Evolutionary conservation across 2,329 filamentous ascomycete genomes (phyloP).

Genomic region (Penicillium brasilianum): DNA sequence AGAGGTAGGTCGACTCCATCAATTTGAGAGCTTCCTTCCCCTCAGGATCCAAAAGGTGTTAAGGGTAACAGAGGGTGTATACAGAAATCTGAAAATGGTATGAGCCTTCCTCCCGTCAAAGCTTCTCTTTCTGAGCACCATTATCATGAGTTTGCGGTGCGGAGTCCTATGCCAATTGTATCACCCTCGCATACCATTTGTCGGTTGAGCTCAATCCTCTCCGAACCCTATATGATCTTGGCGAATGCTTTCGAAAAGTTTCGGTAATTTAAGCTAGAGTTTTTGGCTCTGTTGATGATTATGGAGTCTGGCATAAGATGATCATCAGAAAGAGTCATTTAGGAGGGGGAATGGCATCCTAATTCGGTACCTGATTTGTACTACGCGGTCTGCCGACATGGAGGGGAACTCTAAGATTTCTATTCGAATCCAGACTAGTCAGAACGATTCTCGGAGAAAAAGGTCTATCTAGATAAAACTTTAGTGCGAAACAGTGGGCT

Average conservation of each 20-base stretch:
- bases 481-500: not conserved
- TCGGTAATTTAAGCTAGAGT: too few relatives aligned
- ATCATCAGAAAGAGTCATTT: not conserved
- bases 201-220: not conserved
- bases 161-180: not conserved
- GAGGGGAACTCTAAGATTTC: slow-evolving; percentile 14
- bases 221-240: not conserved
- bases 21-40: not conserved
- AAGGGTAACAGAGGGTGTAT: not conserved
- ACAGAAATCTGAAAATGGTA: not conserved
- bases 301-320: not conserved
- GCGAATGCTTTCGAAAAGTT: too few relatives aligned
- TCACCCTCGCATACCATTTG: not conserved
- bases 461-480: not conserved
- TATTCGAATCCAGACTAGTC: slow-evolving; percentile 23
- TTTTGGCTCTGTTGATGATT: too few relatives aligned
- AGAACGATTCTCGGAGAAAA: slow-evolving; percentile 21
- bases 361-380: slow-evolving; percentile 31
- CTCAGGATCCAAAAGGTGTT: too few relatives aligned
- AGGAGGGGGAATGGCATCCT: slow-evolving; percentile 9
- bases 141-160: not conserved
- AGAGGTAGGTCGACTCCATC: not conserved
- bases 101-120: not conserved
- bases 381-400: slow-evolving; percentile 19
- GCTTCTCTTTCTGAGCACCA: not conserved